phyloP scores from a whole-genome alignment of 495 filamentous ascomycete species.

The Xylaria venustula region DNA sequence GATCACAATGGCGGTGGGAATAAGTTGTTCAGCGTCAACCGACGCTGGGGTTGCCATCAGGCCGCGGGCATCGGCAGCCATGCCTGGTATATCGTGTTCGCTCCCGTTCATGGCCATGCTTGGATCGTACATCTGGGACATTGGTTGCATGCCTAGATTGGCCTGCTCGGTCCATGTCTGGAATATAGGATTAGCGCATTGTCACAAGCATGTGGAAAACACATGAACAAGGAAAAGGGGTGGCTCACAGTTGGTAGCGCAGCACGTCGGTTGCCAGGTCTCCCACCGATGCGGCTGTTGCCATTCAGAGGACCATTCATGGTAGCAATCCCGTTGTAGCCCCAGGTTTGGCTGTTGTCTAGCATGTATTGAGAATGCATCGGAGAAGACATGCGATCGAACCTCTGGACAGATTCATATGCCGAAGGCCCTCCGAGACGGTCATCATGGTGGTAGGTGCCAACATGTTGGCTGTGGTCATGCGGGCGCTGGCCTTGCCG shows the following conservation, averaged over 20 bases:
- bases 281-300: slow-evolving; percentile 41
- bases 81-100: slow-evolving; percentile 28
- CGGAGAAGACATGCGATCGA: slow-evolving; percentile 49
- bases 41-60: slow-evolving; percentile 50
- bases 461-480: slow-evolving; percentile 34
- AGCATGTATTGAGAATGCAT: slow-evolving; percentile 37
- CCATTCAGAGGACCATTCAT: slow-evolving; percentile 50
- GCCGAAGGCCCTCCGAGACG: slow-evolving; percentile 53
- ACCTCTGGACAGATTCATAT: slow-evolving; percentile 47
- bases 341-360: slow-evolving; percentile 51
- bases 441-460: slow-evolving; percentile 49
- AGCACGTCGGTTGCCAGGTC: slow-evolving; percentile 41
- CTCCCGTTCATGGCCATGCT: slow-evolving; percentile 33
- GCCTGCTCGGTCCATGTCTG: slow-evolving; percentile 52
- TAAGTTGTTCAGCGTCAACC: slow-evolving; percentile 64
- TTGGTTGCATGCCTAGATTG: slow-evolving; percentile 39
- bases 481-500: slow-evolving; percentile 59
- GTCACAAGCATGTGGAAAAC: neutral
- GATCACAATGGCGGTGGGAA: slow-evolving; percentile 97
- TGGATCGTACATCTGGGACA: slow-evolving; percentile 36
- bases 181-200: neutral
- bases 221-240: neutral
- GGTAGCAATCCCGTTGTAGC: slow-evolving; percentile 48
- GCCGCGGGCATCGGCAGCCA: slow-evolving; percentile 27
- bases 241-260: slow-evolving; percentile 48